phyloP scores from a whole-genome alignment of 495 filamentous ascomycete genomes.

The Aspergillus cavernicola region DNA sequence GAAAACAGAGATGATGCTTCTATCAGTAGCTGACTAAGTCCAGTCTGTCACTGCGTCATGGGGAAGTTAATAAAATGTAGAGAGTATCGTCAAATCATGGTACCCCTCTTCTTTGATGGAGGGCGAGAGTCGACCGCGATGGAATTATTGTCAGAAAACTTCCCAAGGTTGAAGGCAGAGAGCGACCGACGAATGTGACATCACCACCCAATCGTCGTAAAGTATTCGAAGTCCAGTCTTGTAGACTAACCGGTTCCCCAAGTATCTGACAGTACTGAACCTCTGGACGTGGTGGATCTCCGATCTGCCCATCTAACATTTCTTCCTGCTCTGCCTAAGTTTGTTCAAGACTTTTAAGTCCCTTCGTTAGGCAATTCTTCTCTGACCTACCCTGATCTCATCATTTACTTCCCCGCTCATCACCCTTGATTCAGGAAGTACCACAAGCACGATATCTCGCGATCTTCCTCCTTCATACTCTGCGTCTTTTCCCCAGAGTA shows the following conservation, averaged over 20 bases:
- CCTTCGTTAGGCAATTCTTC: no score
- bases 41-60: no score
- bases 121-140: slow-evolving; percentile 4
- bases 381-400: slow-evolving; percentile 10
- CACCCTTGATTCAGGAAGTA: slow-evolving; percentile 4
- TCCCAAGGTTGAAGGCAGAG: background rate
- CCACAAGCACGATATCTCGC: background rate
- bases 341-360: no score
- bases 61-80: no score
- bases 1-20: no score
- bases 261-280: background rate
- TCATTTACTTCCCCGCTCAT: background rate
- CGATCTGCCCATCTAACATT: slow-evolving; percentile 3
- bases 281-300: slow-evolving; percentile 8
- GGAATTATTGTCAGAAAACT: background rate
- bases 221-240: background rate
- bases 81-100: no score
- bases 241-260: no score
- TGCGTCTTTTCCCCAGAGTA: background rate
- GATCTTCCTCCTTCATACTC: background rate
- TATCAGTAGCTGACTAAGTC: no score
- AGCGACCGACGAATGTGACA: slow-evolving; percentile 6
- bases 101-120: slow-evolving; percentile 10
- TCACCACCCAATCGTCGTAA: background rate
- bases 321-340: background rate